These are phyloP conservation scores for Sordariomycetes sp. DNA, from an alignment of 2,329 filamentous ascomycete species.

Conservation along the genomic window DNA sequence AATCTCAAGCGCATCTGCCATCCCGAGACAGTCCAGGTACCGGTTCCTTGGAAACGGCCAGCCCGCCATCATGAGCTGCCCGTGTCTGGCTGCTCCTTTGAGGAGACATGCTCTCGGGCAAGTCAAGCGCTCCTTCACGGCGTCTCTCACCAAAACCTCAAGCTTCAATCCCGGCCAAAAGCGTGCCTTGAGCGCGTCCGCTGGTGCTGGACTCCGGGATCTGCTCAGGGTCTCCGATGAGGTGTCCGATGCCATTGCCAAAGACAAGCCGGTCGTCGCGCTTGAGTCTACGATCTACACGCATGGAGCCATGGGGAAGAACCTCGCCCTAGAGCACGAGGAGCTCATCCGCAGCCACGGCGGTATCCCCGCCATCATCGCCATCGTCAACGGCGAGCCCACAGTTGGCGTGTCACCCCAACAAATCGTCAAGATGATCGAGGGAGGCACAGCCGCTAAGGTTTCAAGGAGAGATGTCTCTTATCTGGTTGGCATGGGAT, in stretches of 20 bases:
- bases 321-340: constrained; percentile 70
- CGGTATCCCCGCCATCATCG: constrained; percentile 82
- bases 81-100: neutral
- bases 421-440: constrained; percentile 67
- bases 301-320: constrained; percentile 74
- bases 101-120: too few species aligned
- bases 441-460: constrained; percentile 62
- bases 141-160: neutral
- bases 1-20: neutral
- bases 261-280: constrained; percentile 76
- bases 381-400: constrained; percentile 74
- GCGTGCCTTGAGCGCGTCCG: too few species aligned
- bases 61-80: neutral
- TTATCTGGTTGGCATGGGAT: constrained; percentile 66
- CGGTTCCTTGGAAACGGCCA: too few species aligned
- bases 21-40: too few species aligned
- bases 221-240: constrained; percentile 72
- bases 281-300: constrained; percentile 97
- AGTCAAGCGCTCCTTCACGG: neutral
- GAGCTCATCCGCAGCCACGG: constrained; percentile 73
- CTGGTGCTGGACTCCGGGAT: constrained; percentile 6
- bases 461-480: constrained; percentile 81
- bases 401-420: constrained; percentile 66
- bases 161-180: neutral
- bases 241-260: constrained; percentile 65